phyloP scores from a whole-genome alignment of 1,139 yeast species.

The Yamadazyma dendronema region DNA sequence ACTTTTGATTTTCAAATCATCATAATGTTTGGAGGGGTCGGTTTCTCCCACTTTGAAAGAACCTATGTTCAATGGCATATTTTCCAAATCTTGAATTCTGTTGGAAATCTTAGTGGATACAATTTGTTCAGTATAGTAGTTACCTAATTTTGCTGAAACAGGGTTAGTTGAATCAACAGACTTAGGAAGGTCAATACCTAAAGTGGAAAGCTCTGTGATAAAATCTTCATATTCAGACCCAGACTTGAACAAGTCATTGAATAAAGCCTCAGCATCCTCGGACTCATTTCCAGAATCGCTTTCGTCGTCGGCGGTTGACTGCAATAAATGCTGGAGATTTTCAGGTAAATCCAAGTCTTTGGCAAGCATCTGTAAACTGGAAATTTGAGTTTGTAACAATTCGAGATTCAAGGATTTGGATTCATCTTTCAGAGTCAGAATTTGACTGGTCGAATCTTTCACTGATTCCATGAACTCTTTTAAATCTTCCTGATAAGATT shows the following conservation, averaged over 20 bases:
- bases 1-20: constrained; percentile 59
- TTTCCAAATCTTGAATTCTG: constrained; percentile 73
- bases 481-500: constrained; percentile 24
- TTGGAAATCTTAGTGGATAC: constrained; percentile 59
- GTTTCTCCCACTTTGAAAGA: constrained; percentile 44
- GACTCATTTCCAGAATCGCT: constrained; percentile 3
- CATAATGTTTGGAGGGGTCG: constrained; percentile 28
- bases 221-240: constrained; percentile 19
- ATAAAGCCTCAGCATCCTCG: constrained; percentile 6
- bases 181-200: constrained; percentile 32
- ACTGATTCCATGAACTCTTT: constrained; percentile 22
- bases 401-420: constrained; percentile 50
- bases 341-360: constrained; percentile 77
- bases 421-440: constrained; percentile 9
- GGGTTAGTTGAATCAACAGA: constrained; percentile 15
- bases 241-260: constrained; percentile 15
- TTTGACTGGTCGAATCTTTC: constrained; percentile 9
- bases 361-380: constrained; percentile 73
- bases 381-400: constrained; percentile 63
- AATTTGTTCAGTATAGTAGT: constrained; percentile 47
- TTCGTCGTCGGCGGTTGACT: constrained; percentile 5
- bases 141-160: constrained; percentile 32
- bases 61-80: constrained; percentile 73
- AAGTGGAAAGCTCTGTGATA: constrained; percentile 26
- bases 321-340: constrained; percentile 27